Base-by-base conservation (phyloP, 2,329 filamentous ascomycete genomes). In the Sarocladium brachiariae region DNA sequence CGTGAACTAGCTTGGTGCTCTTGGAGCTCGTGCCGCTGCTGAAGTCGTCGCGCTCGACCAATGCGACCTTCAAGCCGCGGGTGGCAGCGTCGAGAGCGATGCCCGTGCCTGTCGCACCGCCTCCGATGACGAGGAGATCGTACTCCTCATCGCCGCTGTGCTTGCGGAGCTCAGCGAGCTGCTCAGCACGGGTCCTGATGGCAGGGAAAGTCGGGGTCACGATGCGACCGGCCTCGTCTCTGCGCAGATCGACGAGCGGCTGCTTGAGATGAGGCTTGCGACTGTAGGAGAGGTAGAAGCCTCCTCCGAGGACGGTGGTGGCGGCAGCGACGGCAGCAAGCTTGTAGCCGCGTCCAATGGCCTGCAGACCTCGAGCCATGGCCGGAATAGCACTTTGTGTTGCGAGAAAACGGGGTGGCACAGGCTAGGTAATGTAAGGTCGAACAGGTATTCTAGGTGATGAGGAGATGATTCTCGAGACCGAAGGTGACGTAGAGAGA, bases 1-100 rank as follows among this genome's bases (percentile, higher is more conserved):
- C 87, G 68, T 93, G 87, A 16, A 93, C 88, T 50, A 93, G 76
- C 70, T 93, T 93, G 46, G 87, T 93, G 70, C 86, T 90, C 73
- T 92, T 92, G 67, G 85, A 89, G 71, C 86, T 90, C 35, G 87
- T 92, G 25, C 88, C 87, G 55, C 84, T 78, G 59, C 84, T 84
- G 65, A 92, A 93, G 68, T 93, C 87, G 65, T 92, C 88, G 54
- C 87, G 77, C 70, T 93, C 87, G 14, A 93, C 86, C 48, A 91
- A 70, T 11, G 88, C 87, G 53, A 93, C 87, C 68, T 84, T 88
- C 60, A 92, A 71, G 2, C 87, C 87, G 58, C 87, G 78, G 2
- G 87, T 91, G 19, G 83, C 85, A 31, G 87, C 87, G 67, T 93
- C 87, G 41, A 93, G 77, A 11, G 88, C 87, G 59, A 93, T 89